Conservation (phyloP, 768 basidiomycete genomes). For the Kwoniella pini region DNA sequence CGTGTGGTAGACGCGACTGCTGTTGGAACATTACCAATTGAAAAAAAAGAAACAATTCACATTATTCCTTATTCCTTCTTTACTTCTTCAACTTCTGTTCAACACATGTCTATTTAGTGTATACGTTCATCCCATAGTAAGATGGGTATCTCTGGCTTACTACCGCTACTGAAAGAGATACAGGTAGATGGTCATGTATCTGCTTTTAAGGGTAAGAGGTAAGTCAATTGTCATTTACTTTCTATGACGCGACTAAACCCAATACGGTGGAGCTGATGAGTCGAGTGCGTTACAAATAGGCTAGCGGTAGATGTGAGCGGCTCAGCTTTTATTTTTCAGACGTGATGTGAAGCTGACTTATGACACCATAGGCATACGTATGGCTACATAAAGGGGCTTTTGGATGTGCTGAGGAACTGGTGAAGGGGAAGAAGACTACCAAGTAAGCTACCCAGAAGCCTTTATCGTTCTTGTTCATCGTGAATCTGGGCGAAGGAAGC, state of each 20-base stretch:
- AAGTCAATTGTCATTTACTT: conserved; percentile 24
- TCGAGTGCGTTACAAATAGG: conserved; percentile 27
- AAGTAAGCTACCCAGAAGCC: conserved; percentile 68
- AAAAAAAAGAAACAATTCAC: background rate
- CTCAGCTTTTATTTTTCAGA: background rate
- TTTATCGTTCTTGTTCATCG: background rate
- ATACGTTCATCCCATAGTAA: background rate
- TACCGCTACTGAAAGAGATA: conserved; percentile 87
- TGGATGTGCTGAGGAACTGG: conserved; percentile 85
- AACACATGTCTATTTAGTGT: background rate
- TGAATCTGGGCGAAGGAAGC: too few species aligned
- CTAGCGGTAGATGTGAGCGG: conserved; percentile 75
- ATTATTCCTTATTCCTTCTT: background rate
- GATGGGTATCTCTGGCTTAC: conserved; percentile 91
- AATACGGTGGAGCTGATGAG: conserved; percentile 22
- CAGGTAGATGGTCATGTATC: conserved; percentile 75
- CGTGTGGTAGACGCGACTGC: conserved; percentile 25
- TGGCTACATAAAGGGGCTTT: conserved; percentile 69
- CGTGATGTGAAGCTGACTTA: background rate
- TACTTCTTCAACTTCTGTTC: conserved; percentile 4
- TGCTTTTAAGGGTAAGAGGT: conserved; percentile 77
- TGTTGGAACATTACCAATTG: conserved; percentile 1
- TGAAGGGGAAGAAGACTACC: conserved; percentile 75
- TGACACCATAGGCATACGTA: conserved; percentile 64
- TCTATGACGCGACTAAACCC: background rate